A percentile compares a stretch with the other conserved stretches of the same genome.
Conservation (phyloP, 768 basidiomycete genomes). For the Suillus paluster region DNA sequence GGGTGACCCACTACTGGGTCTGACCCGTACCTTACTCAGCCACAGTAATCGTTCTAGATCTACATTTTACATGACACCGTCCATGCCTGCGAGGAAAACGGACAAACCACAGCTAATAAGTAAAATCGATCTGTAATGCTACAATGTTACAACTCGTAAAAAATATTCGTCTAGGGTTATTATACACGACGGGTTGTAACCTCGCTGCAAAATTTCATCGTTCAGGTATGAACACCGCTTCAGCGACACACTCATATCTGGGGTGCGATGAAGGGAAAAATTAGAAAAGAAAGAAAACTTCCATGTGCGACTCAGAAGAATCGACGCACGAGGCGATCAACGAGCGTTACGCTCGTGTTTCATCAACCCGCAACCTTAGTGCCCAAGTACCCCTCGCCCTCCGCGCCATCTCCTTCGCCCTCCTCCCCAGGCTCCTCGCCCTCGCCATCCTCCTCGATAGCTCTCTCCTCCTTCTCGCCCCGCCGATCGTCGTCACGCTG, state of each 20-base stretch:
- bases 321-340: background rate
- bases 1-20: too few relatives aligned
- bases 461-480: slow-evolving; percentile 25
- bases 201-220: background rate
- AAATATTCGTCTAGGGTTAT: background rate
- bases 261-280: background rate
- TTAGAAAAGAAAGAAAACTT: background rate
- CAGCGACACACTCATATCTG: background rate
- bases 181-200: background rate
- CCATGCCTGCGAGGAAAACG: background rate
- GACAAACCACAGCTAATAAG: background rate
- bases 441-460: slow-evolving; percentile 31
- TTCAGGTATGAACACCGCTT: background rate
- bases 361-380: slow-evolving; percentile 27
- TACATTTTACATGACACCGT: background rate
- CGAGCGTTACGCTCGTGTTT: background rate
- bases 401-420: slow-evolving; percentile 29
- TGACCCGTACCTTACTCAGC: too few relatives aligned
- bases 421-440: slow-evolving; percentile 23
- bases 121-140: background rate
- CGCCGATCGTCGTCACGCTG: slow-evolving; percentile 61
- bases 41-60: too few relatives aligned
- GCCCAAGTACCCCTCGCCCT: slow-evolving; percentile 35
- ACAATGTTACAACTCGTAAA: background rate
- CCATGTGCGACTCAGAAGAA: too few relatives aligned